Evolutionary conservation across 169 alveolate genomes (phyloP), one percentile per base, ranked within the genome.

Genomic region (Eimeria praecox): DNA sequence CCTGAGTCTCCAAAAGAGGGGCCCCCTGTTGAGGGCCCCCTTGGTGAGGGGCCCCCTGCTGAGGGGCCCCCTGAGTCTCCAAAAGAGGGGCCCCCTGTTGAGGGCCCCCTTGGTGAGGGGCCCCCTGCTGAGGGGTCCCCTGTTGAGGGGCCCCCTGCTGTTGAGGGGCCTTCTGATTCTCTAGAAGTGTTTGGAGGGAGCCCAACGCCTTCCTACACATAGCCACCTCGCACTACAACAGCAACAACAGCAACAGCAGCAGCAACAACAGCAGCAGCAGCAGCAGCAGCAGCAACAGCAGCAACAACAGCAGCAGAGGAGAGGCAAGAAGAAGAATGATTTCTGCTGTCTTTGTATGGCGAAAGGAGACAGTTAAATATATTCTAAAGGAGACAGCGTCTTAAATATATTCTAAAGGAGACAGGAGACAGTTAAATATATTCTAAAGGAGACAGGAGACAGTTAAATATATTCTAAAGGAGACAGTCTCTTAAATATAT

Each of bases 171-270:
- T 49, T 49, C 82, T 30, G 46, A 71, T 22, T 9, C 49, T 33
- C 49, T 49, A 71, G 75, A 33, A 33, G 33, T 73, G 78, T 35
- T 12, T 40, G 35, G 30, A 85, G n/a, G 35, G 27, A 49, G 3
- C 35, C 92, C 56, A 85, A 40, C 8, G 78, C 92, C 33, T 59
- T 64, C 62, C 92, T 49, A 38, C 80, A 85, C 49, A 52, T 22
- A 4, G 52, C 14, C 52, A 85, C 80, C 54, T 85, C 92, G 40
- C 59, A 18, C 92, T 85, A 52, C 78, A 59, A 40, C 92, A 85
- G 27, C 49, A n/a, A 33, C 73, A 46, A 22, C 87, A 77, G 87
- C 87, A 77, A 64, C 87, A 77, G 62, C 64, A 77, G 62, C 87
- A 44, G 64, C 62, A 77, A 49, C 82, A 71, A 49, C 82, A 33